Base-by-base conservation (phyloP, 371 early-diverging fungal genomes). In the Batrachochytrium dendrobatidis region DNA sequence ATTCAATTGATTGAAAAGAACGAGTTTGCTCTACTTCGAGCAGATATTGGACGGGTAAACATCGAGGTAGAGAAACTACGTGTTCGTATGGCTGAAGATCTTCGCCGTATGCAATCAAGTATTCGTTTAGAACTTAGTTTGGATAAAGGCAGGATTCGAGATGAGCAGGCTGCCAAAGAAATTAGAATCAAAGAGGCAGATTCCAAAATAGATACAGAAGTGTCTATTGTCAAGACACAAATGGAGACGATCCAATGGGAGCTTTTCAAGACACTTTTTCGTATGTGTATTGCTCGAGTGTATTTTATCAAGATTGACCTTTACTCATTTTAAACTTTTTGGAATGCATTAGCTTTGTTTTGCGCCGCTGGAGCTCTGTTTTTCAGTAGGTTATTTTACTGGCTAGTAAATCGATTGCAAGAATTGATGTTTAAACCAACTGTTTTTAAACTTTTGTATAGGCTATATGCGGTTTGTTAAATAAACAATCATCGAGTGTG, bases 1-100 rank as follows among this genome's bases (percentile, higher is more conserved):
- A 77, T 95, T 8, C 88, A 87, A 51, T 76, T 93, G 70, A 67
- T 92, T 28, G 92, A 91, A 62, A 91, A 89, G 75, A 94, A 91
- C 58, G 94, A 95, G 53, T 92, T 90, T 64, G 79, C 84, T 0
- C 69, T 90, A 60, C 85, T 91, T 75, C 18, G 61, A 1, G 73
- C 85, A 43, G 94, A 95, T 59, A 87, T 89, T 33, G 88, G 86
- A 48, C 81, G 90, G 6, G 72, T 93, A 34, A 74, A 80, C 58
- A 78, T 77, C 17, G 90, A 93, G 63, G 77, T 91, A 0, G 88
- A 88, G 30, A 89, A 88, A 60, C 69, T 94, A 39, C 56, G 63
- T 5, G 52, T 62, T 20, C 61, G 71, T 20, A 56, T 91, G 56
- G 70, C 83, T 25, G 95, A 95, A 59, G 94, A 94, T 56, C 81